phyloP scores from a whole-genome alignment of 495 filamentous ascomycete genomes.

The Cenococcum geophilum region DNA sequence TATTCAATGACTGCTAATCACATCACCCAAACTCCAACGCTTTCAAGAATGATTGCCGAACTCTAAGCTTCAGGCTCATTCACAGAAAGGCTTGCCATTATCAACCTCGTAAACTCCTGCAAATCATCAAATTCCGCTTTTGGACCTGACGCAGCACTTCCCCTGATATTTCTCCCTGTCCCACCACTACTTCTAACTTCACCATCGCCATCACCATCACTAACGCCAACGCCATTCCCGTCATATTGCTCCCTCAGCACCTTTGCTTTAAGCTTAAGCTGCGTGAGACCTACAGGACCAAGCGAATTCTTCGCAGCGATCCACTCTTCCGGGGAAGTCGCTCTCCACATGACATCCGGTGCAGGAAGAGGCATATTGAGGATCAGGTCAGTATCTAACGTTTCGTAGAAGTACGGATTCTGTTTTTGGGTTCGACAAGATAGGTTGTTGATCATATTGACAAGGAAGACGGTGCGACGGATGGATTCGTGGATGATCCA shows the following conservation, averaged over 20 bases:
- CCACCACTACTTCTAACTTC: background rate
- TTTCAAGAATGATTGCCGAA: background rate
- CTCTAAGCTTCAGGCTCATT: background rate
- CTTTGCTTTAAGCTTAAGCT: background rate
- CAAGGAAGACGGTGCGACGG: background rate
- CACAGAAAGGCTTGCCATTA: constrained; percentile 1
- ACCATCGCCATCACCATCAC: background rate
- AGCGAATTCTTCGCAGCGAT: constrained; percentile 1
- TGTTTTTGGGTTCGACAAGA: background rate
- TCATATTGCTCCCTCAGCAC: background rate
- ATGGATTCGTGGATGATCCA: constrained; percentile 2
- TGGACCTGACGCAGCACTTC: background rate
- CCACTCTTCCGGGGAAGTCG: background rate
- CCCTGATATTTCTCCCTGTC: background rate
- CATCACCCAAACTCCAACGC: background rate
- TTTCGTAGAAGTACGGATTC: background rate
- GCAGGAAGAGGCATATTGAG: constrained; percentile 3
- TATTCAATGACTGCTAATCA: background rate
- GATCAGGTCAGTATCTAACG: background rate
- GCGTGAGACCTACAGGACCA: background rate
- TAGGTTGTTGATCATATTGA: background rate
- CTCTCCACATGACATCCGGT: background rate
- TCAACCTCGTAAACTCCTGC: background rate
- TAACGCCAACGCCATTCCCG: background rate
- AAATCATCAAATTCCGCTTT: background rate